A percentile compares a stretch with the other conserved stretches of the same genome.
phyloP scores from a whole-genome alignment of 2,329 filamentous ascomycete genomes.

The Penicillium sp. region DNA sequence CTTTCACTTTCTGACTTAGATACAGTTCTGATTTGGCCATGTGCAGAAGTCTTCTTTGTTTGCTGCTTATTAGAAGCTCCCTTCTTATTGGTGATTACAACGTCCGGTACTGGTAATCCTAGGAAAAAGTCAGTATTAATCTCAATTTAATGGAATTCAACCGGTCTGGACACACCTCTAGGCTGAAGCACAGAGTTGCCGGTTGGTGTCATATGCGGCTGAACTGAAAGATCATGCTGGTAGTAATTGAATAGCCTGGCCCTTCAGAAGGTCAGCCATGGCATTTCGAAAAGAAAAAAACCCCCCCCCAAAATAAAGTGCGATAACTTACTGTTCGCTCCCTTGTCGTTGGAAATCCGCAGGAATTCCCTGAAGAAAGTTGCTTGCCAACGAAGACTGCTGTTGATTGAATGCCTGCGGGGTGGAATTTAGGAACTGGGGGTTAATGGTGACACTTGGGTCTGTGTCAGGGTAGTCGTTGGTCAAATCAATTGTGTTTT shows the following conservation, averaged over 20 bases:
- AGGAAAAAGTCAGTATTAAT: not conserved
- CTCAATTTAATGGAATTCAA: not conserved
- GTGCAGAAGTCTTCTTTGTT: constrained; percentile 13
- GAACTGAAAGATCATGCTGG: constrained; percentile 28
- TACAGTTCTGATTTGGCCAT: constrained; percentile 8
- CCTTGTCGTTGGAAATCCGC: constrained; percentile 27
- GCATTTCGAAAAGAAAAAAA: not conserved
- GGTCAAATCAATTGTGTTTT: constrained; percentile 29
- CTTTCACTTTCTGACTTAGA: constrained; percentile 50
- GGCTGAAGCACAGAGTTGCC: not conserved
- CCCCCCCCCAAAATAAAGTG: not conserved
- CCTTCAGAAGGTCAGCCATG: not conserved
- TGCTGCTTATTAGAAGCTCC: constrained; percentile 21
- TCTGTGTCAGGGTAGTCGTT: constrained; percentile 29
- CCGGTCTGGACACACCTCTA: not conserved
- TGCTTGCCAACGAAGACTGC: constrained; percentile 24
- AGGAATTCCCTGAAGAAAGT: constrained; percentile 29
- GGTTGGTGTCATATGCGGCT: constrained; percentile 15
- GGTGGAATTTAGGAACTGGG: constrained; percentile 36
- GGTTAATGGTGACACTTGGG: constrained; percentile 37
- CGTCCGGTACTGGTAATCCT: constrained; percentile 8
- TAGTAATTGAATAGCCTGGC: constrained; percentile 26
- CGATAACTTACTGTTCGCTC: constrained; percentile 26
- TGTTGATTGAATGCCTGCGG: constrained; percentile 22
- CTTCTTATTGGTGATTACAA: constrained; percentile 19